Base-by-base conservation (phyloP, 1,284 basidiomycete genomes). In the Retiboletus flavoniger region DNA sequence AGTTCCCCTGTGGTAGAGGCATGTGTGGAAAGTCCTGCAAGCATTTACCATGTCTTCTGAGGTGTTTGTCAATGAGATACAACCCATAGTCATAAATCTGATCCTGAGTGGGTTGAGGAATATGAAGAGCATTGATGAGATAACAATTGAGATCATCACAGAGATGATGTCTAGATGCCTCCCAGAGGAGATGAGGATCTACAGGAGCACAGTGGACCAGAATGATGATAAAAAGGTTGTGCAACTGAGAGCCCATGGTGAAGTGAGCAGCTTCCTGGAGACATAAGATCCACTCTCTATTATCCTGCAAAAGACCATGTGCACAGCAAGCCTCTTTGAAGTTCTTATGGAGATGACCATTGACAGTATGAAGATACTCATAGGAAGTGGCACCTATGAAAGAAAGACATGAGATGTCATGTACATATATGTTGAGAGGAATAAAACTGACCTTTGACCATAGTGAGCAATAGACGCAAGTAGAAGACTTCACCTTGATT, bases 241-340 rank as follows among this genome's bases (percentile, higher is more conserved):
- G 53, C 0, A 78, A 50, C 14, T 62, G 60, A 36, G 3, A 14
- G 0, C 73, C 75, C 16, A 60, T 66, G 5, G 58, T 42, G 47
- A 74, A 70, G 0, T 41, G 45, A 50, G 63, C 52, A 43, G 73
- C 76, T 16, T 77, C 69, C 7, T 57, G 5, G 0, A 78, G 44
- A 51, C 71, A 75, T 1, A 54, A 39, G 0, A 62, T 16, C 68
- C 70, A 76, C 52, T 78, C 72, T 11, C 57, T 52, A 50, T 77
- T 68, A 66, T 75, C 63, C 3, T 74, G 63, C 3, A 77, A 58
- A 0, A 78, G 64, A 6, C 74, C 75, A 17, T 34, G 39, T n/a
- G 64, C 62, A 49, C 51, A 7, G 44, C 70, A 76, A 3, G 69
- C 69, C 4, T 63, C 64, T 35, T 65, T 62, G 35, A 71, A 66